Percentiles rank a stretch among this genome's conserved stretches.
phyloP scores from a whole-genome alignment of 495 filamentous ascomycete species.

The Bryoglossum gracile region DNA sequence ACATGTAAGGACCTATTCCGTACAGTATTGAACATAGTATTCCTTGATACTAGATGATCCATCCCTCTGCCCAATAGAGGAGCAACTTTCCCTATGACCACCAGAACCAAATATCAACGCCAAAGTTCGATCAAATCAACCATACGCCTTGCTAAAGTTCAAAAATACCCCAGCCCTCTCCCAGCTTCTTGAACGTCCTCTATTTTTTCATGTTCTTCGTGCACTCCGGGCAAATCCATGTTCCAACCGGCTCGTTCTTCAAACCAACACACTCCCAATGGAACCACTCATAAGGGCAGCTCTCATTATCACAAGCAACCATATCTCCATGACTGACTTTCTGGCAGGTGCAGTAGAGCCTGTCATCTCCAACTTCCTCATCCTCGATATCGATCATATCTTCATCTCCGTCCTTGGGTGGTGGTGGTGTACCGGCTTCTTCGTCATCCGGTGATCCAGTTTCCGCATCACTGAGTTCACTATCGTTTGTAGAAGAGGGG shows the following conservation, averaged over 20 bases:
- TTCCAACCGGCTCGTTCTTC: conserved; percentile 79
- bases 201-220: conserved; percentile 38
- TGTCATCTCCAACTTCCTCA: conserved; percentile 80
- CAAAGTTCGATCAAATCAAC: neutral
- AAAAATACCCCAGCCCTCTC: neutral
- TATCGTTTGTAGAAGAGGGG: conserved; percentile 48
- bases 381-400: conserved; percentile 61
- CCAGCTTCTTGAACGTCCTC: neutral
- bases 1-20: too few species aligned
- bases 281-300: conserved; percentile 95
- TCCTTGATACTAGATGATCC: too few species aligned
- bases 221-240: conserved; percentile 89
- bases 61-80: too few species aligned
- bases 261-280: conserved; percentile 94
- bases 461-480: conserved; percentile 61
- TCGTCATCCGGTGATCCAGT: conserved; percentile 41
- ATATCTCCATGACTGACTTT: conserved; percentile 93
- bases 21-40: too few species aligned
- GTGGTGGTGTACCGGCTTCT: conserved; percentile 27
- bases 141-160: conserved; percentile 5
- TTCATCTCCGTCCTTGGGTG: conserved; percentile 46
- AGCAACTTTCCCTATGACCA: too few species aligned
- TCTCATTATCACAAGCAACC: conserved; percentile 94
- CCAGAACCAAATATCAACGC: too few species aligned
- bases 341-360: conserved; percentile 88